phyloP scores from a whole-genome alignment of 176 grass and related monocot genomes.

The Lolium perenne region DNA sequence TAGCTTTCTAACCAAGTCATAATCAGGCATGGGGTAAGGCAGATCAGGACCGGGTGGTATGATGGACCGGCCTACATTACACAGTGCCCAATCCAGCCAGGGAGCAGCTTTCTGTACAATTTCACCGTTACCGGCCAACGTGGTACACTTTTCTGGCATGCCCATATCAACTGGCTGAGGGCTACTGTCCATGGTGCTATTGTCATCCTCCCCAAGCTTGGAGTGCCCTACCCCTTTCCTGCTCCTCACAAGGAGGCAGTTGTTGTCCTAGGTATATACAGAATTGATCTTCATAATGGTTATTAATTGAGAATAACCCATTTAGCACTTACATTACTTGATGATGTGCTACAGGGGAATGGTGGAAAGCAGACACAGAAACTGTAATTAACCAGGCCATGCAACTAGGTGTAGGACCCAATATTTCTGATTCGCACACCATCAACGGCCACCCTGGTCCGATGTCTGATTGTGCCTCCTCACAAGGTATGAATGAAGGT shows the following conservation, averaged over 20 bases:
- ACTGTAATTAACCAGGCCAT: slow-evolving; percentile 61
- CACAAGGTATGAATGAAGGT: slow-evolving; percentile 48
- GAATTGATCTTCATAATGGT: neutral
- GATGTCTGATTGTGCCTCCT: slow-evolving; percentile 59
- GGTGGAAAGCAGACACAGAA: slow-evolving; percentile 74
- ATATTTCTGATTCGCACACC: slow-evolving; percentile 72
- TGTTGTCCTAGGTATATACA: slow-evolving; percentile 53
- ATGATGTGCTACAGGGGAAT: slow-evolving; percentile 56
- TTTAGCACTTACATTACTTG: neutral
- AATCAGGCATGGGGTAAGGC: slow-evolving; percentile 59
- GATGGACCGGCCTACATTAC: slow-evolving; percentile 33
- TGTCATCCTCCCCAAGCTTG: slow-evolving; percentile 66
- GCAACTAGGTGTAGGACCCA: slow-evolving; percentile 56
- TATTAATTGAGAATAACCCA: neutral
- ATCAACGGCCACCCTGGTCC: slow-evolving; percentile 73
- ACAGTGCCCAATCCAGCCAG: slow-evolving; percentile 31
- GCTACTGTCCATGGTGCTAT: slow-evolving; percentile 68
- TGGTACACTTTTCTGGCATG: slow-evolving; percentile 26
- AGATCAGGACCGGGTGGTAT: slow-evolving; percentile 50
- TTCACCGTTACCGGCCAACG: slow-evolving; percentile 21
- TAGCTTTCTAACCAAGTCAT: slow-evolving; percentile 24
- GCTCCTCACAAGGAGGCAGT: slow-evolving; percentile 60
- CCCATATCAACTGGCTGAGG: slow-evolving; percentile 56
- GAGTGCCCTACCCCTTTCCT: slow-evolving; percentile 61
- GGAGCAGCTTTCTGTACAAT: slow-evolving; percentile 31